Evolutionary conservation across 2,329 filamentous ascomycete species (phyloP), one percentile per base, ranked within the genome.

Genomic region (Colletotrichum filicis): DNA sequence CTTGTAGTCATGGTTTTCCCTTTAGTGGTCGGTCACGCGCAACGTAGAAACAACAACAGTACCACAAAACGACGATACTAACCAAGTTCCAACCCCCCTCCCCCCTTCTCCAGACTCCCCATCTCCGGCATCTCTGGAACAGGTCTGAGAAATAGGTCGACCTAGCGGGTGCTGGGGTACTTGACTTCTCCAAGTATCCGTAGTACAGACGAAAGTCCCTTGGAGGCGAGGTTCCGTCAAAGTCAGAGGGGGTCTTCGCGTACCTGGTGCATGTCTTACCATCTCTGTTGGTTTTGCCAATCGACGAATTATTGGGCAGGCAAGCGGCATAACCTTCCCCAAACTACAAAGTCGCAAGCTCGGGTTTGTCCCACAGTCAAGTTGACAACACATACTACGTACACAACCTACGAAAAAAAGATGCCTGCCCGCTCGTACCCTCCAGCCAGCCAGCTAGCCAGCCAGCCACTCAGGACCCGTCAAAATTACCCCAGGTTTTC

Each of bases 401-500:
- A 66, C 22, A 52, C 35, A 26, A 32, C 30, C 30, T 32, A 32
- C 30, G 30, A 30, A 12, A 26, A 59, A n/a, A n/a, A 49, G 42
- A 49, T 49, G 42, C 42, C 42, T 49, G 42, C 42, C 28, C 32
- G 22, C 24, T 16, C 22, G 7, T 11, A 6, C 12, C 11, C 7
- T 16, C n/a, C n/a, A 26, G 19, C 14, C 3, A 7, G 6, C 16
- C 19, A 30, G 7, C 16, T 11, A 30, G 7, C 30, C 19, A 5
- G 19, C 22, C 49, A 62, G 22, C 70, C 70, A 73, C 53, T 73
- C 66, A 70, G 66, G 46, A 49, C 42, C 26, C 37, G 46, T 49
- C 32, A 64, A 66, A 49, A 37, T 35, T 73, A 65, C 70, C 66
- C 70, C 70, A 42, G 70, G 14, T 73, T 73, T 73, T 57, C 66